Percentiles rank a stretch among this genome's conserved stretches.
These are phyloP conservation scores for Rhizopogon rudus DNA, from an alignment of 768 basidiomycete genomes.

Conservation along the genomic window DNA sequence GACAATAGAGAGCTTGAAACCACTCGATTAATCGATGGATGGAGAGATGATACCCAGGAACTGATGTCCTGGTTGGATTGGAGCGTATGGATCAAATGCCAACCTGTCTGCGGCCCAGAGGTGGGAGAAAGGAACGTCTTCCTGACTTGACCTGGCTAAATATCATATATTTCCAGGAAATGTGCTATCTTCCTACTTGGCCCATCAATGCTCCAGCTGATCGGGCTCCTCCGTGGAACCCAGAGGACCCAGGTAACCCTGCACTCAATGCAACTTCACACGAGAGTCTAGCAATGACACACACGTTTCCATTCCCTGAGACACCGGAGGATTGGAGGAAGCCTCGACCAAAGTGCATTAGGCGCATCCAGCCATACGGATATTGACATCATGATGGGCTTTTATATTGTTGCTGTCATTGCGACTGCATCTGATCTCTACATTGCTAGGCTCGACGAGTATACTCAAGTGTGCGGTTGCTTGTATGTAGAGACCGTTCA, in stretches of 20 bases:
- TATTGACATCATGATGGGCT: background rate
- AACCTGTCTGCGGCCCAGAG: conserved; percentile 9
- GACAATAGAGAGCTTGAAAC: background rate
- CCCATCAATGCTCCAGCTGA: conserved; percentile 4
- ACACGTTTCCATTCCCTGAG: background rate
- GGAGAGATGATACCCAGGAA: conserved; percentile 5
- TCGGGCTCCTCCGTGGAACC: background rate
- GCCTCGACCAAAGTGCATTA: conserved; percentile 18
- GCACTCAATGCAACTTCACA: background rate
- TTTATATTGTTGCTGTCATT: too few species aligned
- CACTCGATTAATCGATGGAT: conserved; percentile 2
- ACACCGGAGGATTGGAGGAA: conserved; percentile 13
- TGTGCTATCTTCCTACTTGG: conserved; percentile 23
- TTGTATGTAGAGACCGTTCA: too few species aligned
- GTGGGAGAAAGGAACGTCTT: background rate
- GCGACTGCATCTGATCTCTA: too few species aligned
- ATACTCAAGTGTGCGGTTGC: too few species aligned
- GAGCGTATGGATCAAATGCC: conserved; percentile 16
- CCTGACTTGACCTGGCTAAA: too few species aligned
- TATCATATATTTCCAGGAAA: conserved; percentile 9
- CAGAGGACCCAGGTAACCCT: background rate
- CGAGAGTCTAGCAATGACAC: too few species aligned
- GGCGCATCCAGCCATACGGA: conserved; percentile 5
- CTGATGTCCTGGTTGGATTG: conserved; percentile 19
- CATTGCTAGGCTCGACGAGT: too few species aligned